Base-by-base conservation (phyloP, 345 rosid genomes). In the Microcos paniculata region DNA sequence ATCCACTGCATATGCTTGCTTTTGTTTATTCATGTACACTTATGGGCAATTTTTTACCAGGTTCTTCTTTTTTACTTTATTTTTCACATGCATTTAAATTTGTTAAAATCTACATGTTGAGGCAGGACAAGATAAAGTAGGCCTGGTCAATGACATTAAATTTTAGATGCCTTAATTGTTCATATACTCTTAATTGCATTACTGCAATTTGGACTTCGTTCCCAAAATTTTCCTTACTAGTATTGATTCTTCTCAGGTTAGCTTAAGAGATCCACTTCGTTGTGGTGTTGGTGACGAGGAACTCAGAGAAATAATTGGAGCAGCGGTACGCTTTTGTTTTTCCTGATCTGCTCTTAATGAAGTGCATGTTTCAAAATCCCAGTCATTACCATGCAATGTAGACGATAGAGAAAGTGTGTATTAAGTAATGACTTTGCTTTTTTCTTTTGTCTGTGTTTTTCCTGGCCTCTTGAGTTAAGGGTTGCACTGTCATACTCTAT, bases 211-310 rank as follows among this genome's bases (percentile, higher is more conserved):
- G 5, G 40, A 12, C 18, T 15, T 75, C 42, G 8, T 24, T 28
- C 19, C 43, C 33, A 0, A 16, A 64, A 15, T 33, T 56, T 19
- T 56, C 62, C 30, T 76, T 76, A 69, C n/a, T 51, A 8, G 42
- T 66, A 69, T 33, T 35, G 70, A 30, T 38, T 80, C 12, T 74
- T 82, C 73, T 62, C 88, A 93, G 98, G 98, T 96, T 76, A 90
- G 97, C 86, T 82, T 93, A 76, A 92, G 99, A 81, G 98, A 93
- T 82, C 97, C 99, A 28, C 89, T 93, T 70, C 96, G 96, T 57
- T 64, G 79, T 46, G 93, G 96, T 76, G 96, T 88, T 74, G 85
- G 86, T 56, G 97, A 92, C 35, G 80, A 86, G 14, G 87, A 80
- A 31, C 91, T 96, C 30, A 85, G 90, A 80, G 92, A 87, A 79